These are phyloP conservation scores for Podaxis rugospora DNA, from an alignment of 768 basidiomycete genomes.

Conservation along the genomic window DNA sequence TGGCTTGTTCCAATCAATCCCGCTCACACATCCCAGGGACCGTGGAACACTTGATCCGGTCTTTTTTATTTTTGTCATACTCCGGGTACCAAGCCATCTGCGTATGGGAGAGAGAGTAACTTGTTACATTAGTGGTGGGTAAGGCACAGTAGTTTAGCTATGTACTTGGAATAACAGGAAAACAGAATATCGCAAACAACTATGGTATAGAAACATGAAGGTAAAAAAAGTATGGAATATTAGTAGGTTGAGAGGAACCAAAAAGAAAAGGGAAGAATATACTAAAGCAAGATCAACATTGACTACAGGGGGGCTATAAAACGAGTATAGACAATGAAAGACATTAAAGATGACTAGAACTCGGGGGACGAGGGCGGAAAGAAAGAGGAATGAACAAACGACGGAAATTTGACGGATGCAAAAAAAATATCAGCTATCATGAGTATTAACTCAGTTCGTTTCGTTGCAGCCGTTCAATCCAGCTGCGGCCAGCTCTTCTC, in stretches of 20 bases:
- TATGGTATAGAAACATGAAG: constrained; percentile 9
- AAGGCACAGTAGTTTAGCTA: neutral
- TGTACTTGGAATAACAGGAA: neutral
- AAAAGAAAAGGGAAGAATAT: neutral
- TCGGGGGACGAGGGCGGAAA: neutral
- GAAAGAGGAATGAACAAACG: neutral
- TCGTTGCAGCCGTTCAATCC: constrained; percentile 16
- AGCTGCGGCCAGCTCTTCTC: constrained; percentile 59
- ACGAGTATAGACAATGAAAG: neutral
- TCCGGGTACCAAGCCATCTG: no score
- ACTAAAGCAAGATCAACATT: neutral
- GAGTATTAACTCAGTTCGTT: neutral
- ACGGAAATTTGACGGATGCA: neutral
- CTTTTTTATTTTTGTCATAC: neutral
- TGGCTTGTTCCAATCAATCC: no score
- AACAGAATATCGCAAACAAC: neutral
- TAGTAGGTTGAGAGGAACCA: neutral
- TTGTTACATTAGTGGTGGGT: constrained; percentile 4
- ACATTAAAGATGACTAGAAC: neutral
- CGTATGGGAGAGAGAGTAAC: neutral
- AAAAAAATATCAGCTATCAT: constrained; percentile 10
- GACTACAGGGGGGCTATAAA: neutral
- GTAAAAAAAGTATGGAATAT: neutral
- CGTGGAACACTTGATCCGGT: neutral
- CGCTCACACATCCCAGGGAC: neutral